Evolutionary conservation across 1,284 basidiomycete genomes (phyloP).

Genomic region (Malassezia pachydermatis): DNA sequence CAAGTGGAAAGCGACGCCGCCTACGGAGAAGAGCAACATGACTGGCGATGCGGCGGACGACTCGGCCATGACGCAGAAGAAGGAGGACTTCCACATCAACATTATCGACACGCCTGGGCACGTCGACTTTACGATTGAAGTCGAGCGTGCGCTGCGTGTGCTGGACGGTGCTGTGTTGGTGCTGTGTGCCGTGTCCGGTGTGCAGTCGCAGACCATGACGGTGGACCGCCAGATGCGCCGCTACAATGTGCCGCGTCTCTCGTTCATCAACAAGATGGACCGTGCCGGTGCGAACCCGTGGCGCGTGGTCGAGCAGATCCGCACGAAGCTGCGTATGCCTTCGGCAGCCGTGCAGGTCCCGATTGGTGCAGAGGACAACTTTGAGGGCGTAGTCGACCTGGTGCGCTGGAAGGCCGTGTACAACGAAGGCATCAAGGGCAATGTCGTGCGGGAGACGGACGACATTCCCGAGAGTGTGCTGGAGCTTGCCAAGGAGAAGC

Average conservation of each 20-base stretch:
- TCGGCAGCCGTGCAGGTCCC: conserved; percentile 95
- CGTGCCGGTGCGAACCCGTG: conserved; percentile 93
- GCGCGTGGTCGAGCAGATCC: conserved; percentile 84
- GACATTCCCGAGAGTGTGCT: conserved; percentile 70
- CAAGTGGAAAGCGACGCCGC: conserved; percentile 70
- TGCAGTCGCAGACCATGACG: conserved; percentile 96
- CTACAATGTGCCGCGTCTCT: conserved; percentile 83
- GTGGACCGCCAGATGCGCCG: conserved; percentile 97
- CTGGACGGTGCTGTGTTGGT: conserved; percentile 94
- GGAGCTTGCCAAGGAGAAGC: conserved; percentile 42
- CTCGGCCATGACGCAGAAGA: conserved; percentile 26
- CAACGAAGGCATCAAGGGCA: conserved; percentile 87
- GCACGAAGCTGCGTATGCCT: conserved; percentile 78
- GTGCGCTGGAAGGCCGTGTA: conserved; percentile 91
- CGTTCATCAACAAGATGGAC: conserved; percentile 99
- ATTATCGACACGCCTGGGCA: conserved; percentile 99
- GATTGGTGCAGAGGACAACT: conserved; percentile 79
- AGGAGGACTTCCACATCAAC: conserved; percentile 82
- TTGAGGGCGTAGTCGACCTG: conserved; percentile 83
- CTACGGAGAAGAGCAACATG: conserved; percentile 45
- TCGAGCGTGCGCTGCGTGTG: conserved; percentile 89
- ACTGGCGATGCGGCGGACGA: conserved; percentile 43
- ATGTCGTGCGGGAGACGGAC: conserved; percentile 69
- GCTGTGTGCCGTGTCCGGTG: conserved; percentile 90
- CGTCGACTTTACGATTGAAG: conserved; percentile 99